phyloP scores from a whole-genome alignment of 768 basidiomycete species.

The Rhodotorula paludigena region DNA sequence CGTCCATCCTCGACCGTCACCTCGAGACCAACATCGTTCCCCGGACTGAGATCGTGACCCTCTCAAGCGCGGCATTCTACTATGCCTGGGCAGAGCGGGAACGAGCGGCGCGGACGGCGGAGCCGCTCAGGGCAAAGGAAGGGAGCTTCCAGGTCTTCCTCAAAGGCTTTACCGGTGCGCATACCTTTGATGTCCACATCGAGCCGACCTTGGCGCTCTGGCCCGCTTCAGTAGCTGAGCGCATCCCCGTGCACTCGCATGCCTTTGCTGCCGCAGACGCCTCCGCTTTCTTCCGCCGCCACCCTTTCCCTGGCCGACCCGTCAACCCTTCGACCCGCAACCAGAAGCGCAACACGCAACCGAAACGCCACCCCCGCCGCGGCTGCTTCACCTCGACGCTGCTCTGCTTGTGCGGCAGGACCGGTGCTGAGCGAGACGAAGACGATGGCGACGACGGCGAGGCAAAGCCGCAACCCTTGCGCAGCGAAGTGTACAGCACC shows the following conservation, averaged over 20 bases:
- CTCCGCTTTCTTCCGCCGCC: conserved; percentile 74
- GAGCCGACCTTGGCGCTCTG: not conserved
- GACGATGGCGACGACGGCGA: conserved; percentile 63
- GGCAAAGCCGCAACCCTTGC: conserved; percentile 36
- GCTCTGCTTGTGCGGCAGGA: conserved; percentile 65
- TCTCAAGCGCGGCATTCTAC: conserved; percentile 85
- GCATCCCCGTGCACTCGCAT: not conserved
- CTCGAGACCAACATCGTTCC: conserved; percentile 76
- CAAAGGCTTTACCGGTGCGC: conserved; percentile 68
- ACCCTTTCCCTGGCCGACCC: conserved; percentile 67
- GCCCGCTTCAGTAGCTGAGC: too few relatives aligned
- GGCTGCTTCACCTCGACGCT: conserved; percentile 4
- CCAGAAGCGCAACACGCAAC: not conserved
- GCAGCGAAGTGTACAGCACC: too few relatives aligned
- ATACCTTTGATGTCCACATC: not conserved
- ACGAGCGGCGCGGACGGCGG: conserved; percentile 9
- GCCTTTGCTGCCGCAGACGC: conserved; percentile 56
- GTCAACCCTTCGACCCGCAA: not conserved
- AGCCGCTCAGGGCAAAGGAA: conserved; percentile 69
- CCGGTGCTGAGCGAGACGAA: conserved; percentile 62
- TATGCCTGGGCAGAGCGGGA: conserved; percentile 85
- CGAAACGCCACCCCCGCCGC: not conserved
- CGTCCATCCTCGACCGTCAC: conserved; percentile 71
- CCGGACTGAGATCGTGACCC: conserved; percentile 71
- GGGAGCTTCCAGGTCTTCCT: conserved; percentile 87